Percentiles rank a stretch among this genome's conserved stretches.
Conservation (phyloP, 2,329 filamentous ascomycete species). For the Diplodia scrobiculata region DNA sequence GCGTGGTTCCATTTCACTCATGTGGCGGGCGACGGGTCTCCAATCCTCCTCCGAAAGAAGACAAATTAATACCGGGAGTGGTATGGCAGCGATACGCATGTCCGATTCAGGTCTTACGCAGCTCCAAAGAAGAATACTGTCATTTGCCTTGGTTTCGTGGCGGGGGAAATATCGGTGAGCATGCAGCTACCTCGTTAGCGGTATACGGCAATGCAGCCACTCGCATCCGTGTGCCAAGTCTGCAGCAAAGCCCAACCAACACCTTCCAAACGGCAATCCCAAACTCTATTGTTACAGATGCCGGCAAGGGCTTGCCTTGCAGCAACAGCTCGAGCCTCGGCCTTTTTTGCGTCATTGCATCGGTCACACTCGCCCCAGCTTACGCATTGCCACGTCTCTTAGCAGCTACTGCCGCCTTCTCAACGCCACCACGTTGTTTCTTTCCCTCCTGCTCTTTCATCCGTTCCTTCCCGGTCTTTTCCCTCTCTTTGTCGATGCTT, state of each 20-base stretch:
- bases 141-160: slow-evolving; percentile 1
- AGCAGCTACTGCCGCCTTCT: background rate
- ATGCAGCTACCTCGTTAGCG: slow-evolving; percentile 15
- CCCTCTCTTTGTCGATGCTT: background rate
- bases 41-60: background rate
- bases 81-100: background rate
- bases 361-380: slow-evolving; percentile 10
- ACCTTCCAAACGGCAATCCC: background rate
- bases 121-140: background rate
- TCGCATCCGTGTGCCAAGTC: slow-evolving; percentile 1
- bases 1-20: background rate
- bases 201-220: slow-evolving; percentile 15
- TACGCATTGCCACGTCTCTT: slow-evolving; percentile 15
- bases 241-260: slow-evolving; percentile 19
- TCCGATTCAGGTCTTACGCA: background rate
- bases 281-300: slow-evolving; percentile 12
- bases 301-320: slow-evolving; percentile 8
- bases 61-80: background rate
- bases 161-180: slow-evolving; percentile 22
- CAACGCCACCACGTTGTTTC: background rate
- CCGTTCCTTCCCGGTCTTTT: background rate
- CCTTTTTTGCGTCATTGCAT: slow-evolving; percentile 19
- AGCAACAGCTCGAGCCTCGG: background rate
- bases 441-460: background rate
- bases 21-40: background rate